A percentile compares a stretch with the other conserved stretches of the same genome.
phyloP scores from a whole-genome alignment of 164 flowering plant genomes.

The Chimonanthus salicifolius region DNA sequence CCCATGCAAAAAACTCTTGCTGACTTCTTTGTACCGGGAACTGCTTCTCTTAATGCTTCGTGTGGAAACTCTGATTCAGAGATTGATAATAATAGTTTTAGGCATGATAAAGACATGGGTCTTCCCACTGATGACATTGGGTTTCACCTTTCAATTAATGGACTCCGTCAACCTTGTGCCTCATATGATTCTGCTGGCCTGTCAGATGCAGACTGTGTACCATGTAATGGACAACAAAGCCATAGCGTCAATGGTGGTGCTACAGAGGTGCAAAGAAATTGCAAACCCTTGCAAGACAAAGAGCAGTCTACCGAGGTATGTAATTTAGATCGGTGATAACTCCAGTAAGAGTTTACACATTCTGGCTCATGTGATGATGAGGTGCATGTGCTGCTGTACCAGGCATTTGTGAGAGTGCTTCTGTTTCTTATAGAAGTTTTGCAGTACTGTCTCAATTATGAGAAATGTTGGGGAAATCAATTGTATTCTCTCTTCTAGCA shows the following conservation, averaged over 20 bases:
- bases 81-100: conserved; percentile 13
- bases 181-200: conserved; percentile 22
- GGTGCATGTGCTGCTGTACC: neutral
- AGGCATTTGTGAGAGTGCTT: neutral
- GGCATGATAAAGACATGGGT: conserved; percentile 20
- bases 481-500: neutral
- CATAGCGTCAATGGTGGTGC: conserved; percentile 11
- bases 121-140: conserved; percentile 18
- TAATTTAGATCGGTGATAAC: neutral
- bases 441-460: neutral
- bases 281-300: conserved; percentile 7
- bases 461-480: neutral
- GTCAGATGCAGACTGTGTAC: conserved; percentile 11
- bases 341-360: neutral
- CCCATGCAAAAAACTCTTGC: conserved; percentile 64
- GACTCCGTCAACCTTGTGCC: neutral
- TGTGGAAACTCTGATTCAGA: conserved; percentile 19
- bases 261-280: conserved; percentile 15
- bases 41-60: conserved; percentile 25
- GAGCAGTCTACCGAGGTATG: conserved; percentile 22
- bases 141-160: conserved; percentile 6
- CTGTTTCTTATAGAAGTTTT: neutral
- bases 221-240: conserved; percentile 18
- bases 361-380: neutral
- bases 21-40: conserved; percentile 39